Evolutionary conservation across 371 early-diverging fungal species (phyloP).

Genomic region (Actinomortierella ambigua): DNA sequence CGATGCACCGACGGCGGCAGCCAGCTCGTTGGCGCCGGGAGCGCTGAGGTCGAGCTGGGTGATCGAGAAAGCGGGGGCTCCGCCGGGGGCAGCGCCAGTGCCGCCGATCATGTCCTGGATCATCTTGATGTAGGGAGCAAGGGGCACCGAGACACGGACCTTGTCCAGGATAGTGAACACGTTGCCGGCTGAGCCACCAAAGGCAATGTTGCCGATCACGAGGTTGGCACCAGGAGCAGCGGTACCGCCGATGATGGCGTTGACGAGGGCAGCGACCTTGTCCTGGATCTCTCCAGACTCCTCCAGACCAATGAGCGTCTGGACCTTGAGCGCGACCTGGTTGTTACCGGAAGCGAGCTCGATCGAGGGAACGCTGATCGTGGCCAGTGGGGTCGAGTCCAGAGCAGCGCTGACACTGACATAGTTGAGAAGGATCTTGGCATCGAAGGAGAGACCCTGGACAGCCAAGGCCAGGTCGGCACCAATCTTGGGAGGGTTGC

Average conservation of each 20-base stretch:
- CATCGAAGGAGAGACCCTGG: constrained; percentile 36
- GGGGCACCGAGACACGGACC: constrained; percentile 33
- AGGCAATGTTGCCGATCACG: constrained; percentile 41
- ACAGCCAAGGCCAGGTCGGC: constrained; percentile 37
- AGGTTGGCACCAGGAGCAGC: constrained; percentile 28
- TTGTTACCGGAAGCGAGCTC: constrained; percentile 31
- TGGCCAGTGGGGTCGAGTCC: constrained; percentile 36
- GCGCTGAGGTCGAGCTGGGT: constrained; percentile 35
- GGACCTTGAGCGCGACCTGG: constrained; percentile 24
- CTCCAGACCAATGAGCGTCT: constrained; percentile 26
- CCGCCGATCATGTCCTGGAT: constrained; percentile 31
- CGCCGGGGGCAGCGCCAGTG: constrained; percentile 10
- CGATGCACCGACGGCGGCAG: constrained; percentile 28
- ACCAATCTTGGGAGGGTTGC: constrained; percentile 45
- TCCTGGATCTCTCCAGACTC: constrained; percentile 26
- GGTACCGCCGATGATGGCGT: constrained; percentile 26
- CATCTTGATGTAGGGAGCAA: constrained; percentile 40
- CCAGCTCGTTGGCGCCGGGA: constrained; percentile 34
- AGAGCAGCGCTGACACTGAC: constrained; percentile 42
- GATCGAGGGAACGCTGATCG: constrained; percentile 35
- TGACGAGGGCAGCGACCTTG: constrained; percentile 44
- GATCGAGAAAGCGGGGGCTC: constrained; percentile 17
- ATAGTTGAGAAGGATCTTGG: constrained; percentile 39
- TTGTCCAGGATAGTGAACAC: constrained; percentile 43
- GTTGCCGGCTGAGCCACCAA: constrained; percentile 27